Percentiles rank a stretch among this genome's conserved stretches.
phyloP scores from a whole-genome alignment of 208 protist species.

The Trypanosoma melophagium region DNA sequence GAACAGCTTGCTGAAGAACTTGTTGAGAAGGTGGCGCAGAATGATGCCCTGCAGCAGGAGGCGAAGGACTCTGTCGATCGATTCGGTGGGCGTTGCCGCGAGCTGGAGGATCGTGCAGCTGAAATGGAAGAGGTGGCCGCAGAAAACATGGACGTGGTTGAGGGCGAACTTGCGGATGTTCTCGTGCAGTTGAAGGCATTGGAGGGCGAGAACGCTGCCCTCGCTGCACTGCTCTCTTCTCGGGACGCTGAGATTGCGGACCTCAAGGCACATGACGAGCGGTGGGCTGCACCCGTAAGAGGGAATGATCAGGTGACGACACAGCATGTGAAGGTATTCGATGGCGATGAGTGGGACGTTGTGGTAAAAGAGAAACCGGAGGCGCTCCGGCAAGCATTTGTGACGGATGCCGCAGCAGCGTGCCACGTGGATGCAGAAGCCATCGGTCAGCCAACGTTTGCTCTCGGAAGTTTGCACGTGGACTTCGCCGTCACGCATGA shows the following conservation, averaged over 20 bases:
- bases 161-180: no score
- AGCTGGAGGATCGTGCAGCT: no score
- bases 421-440: slow-evolving; percentile 36
- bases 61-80: no score
- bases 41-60: background rate
- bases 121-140: no score
- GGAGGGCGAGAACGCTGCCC: no score
- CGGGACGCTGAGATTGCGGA: no score
- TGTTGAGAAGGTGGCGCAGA: background rate
- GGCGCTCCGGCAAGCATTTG: slow-evolving; percentile 34
- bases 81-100: no score
- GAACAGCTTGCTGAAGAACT: background rate
- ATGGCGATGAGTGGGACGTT: slow-evolving; percentile 38
- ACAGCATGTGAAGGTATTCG: slow-evolving; percentile 28
- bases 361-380: slow-evolving; percentile 37
- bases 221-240: no score
- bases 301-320: background rate
- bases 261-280: slow-evolving; percentile 32
- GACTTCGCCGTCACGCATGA: slow-evolving; percentile 38
- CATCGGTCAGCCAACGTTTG: slow-evolving; percentile 28
- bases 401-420: slow-evolving; percentile 30
- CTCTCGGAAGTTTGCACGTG: slow-evolving; percentile 34
- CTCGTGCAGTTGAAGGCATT: no score
- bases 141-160: no score
- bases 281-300: slow-evolving; percentile 10